Conservation (phyloP, 768 basidiomycete genomes). For the Atractiella rhizophila region DNA sequence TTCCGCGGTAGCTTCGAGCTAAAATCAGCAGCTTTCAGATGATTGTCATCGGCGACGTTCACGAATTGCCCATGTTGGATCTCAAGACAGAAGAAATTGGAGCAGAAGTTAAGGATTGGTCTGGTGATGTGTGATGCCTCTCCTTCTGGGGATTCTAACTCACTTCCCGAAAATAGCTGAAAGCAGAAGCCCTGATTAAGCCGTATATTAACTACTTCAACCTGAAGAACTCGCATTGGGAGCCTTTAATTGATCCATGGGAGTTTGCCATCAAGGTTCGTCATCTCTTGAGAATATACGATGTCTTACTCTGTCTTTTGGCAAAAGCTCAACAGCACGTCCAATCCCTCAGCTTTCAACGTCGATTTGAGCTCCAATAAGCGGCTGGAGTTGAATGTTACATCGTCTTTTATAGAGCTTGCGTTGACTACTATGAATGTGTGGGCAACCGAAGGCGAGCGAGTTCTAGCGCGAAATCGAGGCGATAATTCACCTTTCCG, state of each 20-base stretch:
- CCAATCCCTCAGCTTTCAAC: conserved; percentile 28
- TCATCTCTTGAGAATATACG: background rate
- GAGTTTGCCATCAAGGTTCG: conserved; percentile 37
- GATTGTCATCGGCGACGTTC: conserved; percentile 75
- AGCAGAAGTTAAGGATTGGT: conserved; percentile 72
- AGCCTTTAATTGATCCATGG: conserved; percentile 94
- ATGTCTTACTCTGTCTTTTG: background rate
- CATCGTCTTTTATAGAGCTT: conserved; percentile 67
- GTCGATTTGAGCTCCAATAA: conserved; percentile 47
- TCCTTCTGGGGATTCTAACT: background rate
- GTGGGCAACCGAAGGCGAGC: conserved; percentile 48
- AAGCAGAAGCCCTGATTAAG: conserved; percentile 54
- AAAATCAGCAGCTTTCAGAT: conserved; percentile 77
- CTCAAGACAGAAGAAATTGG: conserved; percentile 62
- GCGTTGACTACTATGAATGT: conserved; percentile 45
- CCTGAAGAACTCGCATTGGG: conserved; percentile 90
- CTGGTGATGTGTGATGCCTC: conserved; percentile 39
- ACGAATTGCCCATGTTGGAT: conserved; percentile 84
- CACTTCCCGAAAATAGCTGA: conserved; percentile 31
- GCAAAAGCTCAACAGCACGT: conserved; percentile 7
- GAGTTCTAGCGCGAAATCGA: conserved; percentile 45
- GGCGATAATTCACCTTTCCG: conserved; percentile 83
- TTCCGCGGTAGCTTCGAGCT: conserved; percentile 38
- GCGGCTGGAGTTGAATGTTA: conserved; percentile 70
- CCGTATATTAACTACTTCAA: conserved; percentile 88